Conservation (phyloP, 306 rosid species). For the Gynostemma pentaphyllum region DNA sequence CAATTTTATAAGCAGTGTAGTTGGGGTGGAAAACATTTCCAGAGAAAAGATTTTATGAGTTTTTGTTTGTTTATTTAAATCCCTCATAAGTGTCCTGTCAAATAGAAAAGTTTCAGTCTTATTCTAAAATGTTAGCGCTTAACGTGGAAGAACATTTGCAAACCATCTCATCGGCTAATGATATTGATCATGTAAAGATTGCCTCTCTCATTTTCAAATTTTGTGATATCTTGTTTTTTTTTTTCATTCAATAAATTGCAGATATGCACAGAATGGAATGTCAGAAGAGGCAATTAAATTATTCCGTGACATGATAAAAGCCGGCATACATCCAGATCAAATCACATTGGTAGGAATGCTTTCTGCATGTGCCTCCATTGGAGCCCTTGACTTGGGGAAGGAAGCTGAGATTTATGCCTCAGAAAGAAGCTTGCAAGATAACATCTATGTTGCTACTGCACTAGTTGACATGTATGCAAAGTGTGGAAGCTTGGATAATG, state of each 20-base stretch:
- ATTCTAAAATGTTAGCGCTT: too few species aligned
- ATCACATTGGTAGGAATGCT: conserved; percentile 58
- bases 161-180: too few species aligned
- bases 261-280: conserved; percentile 90
- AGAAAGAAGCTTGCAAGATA: conserved; percentile 46
- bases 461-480: conserved; percentile 87
- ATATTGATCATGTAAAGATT: too few species aligned
- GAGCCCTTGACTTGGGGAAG: conserved; percentile 73
- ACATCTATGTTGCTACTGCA: conserved; percentile 68
- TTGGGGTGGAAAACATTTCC: too few species aligned
- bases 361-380: conserved; percentile 69
- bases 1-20: too few species aligned
- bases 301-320: conserved; percentile 54
- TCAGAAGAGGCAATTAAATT: conserved; percentile 66
- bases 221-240: background rate
- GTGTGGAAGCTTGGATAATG: conserved; percentile 78
- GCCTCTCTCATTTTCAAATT: background rate
- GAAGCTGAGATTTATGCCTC: conserved; percentile 51
- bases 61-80: too few species aligned
- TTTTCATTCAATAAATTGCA: conserved; percentile 16
- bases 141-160: too few species aligned
- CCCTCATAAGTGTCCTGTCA: too few species aligned
- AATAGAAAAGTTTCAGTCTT: too few species aligned
- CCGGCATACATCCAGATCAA: conserved; percentile 43
- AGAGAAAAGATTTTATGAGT: too few species aligned